Evolutionary conservation across 148 eudicot species (phyloP).

Genomic region (Heliamphora exappendiculata): DNA sequence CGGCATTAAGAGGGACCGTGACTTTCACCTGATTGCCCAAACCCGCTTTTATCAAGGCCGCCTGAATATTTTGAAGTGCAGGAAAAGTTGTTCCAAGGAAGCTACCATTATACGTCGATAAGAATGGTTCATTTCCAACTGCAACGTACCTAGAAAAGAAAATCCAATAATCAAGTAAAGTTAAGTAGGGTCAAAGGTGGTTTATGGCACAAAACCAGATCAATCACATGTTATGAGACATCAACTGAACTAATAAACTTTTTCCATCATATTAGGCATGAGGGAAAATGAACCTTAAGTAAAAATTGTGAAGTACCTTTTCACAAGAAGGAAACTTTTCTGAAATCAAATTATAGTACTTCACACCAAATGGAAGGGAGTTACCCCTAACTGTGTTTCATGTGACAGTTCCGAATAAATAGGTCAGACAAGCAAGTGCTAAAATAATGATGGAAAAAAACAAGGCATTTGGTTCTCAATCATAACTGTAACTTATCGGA

Average conservation of each 20-base stretch:
- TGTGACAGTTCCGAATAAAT: too few relatives aligned
- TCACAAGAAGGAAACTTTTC: too few relatives aligned
- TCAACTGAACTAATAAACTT: neutral
- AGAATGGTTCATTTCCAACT: constrained; percentile 89
- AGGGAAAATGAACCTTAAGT: neutral
- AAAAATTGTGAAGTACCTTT: too few relatives aligned
- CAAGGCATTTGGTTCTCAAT: neutral
- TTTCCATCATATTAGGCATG: neutral
- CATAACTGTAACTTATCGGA: neutral
- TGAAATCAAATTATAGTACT: too few relatives aligned
- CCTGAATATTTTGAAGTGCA: constrained; percentile 71
- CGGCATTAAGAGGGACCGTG: constrained; percentile 71
- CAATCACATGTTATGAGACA: too few relatives aligned
- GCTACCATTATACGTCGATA: constrained; percentile 70
- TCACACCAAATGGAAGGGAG: too few relatives aligned
- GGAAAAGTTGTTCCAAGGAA: constrained; percentile 75
- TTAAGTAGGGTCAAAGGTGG: neutral
- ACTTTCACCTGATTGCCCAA: constrained; percentile 55
- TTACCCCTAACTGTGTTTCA: too few relatives aligned
- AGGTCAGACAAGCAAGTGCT: too few relatives aligned
- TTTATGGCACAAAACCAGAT: neutral
- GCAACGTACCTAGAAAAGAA: constrained; percentile 61
- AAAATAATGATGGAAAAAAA: neutral
- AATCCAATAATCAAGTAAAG: neutral
- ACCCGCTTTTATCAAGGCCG: constrained; percentile 66